Evolutionary conservation across 2,329 filamentous ascomycete genomes (phyloP), one percentile per base, ranked within the genome.

Genomic region (Ceratocystis colombiana): DNA sequence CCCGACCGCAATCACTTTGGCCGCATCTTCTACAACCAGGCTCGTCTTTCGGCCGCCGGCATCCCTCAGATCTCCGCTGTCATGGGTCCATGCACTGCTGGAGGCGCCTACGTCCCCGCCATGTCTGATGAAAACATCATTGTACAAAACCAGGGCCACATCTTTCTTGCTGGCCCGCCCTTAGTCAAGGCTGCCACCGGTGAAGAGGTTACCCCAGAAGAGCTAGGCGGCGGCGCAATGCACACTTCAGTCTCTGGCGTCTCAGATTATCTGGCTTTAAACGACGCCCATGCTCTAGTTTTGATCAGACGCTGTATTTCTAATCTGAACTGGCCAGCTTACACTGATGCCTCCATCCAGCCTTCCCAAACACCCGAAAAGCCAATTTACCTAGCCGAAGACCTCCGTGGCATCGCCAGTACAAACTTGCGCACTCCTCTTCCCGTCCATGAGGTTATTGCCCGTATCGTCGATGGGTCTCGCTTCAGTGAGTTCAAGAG

Each of bases 91-190:
- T 99, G 94, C 77, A 99, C 94, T 0, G 93, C 93, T 1, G 93
- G 93, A 63, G 93, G 93, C 61, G 93, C 93, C 28, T 97, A 99
- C 74, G 92, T 97, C 10, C 93, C 93, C 10, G 90, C 90, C 72
- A 97, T 99, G 93, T 93, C 89, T 68, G 94, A 97, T 74, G 94
- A 97, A 80, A 91, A 86, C 73, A 96, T 99, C 75, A 97, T 99
- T 70, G 94, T 97, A 48, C 86, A 90, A 73, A 88, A 92, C 64
- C 92, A 96, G 75, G 93, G 93, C n/a, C 92, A 96, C 71, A 96
- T 99, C 74, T 99, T 97, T 79, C 84, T 99, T 1, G 93, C 93
- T 0, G 94, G 93, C 0, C 93, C 93, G 20, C 93, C 94, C 0
- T 81, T 99, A 0, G 94, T 99, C 69, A 96, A 96, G 77, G 94